Base-by-base conservation (phyloP, 306 rosid species). In the Pyrus communis region DNA sequence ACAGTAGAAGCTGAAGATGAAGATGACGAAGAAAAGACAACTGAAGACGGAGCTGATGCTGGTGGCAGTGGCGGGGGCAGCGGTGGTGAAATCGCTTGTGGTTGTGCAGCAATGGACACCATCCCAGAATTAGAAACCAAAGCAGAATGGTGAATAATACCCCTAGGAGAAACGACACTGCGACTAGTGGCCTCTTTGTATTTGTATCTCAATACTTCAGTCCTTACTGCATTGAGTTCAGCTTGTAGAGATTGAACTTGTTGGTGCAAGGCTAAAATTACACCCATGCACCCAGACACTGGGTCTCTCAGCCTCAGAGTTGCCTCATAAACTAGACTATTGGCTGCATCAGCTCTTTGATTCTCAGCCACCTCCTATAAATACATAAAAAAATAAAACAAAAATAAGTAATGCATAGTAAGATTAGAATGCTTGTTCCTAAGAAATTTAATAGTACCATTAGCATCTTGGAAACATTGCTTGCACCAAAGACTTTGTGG, bases 401-500 rank as follows among this genome's bases (percentile, higher is more conserved):
- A 14, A 13, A 62, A 61, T 10, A 61, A 52, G 9, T 3, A 18
- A 11, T 45, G 21, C 10, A 25, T 6, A 27, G 23, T n/a, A 9
- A 51, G 2, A 51, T 51, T 51, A 51, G 55, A 51, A 7, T 51
- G 7, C 55, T 51, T 51, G 7, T 51, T 51, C 55, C 8, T 51
- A 51, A 51, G 19, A 51, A 1, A n/a, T n/a, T 57, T n/a, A 60
- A 25, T 60, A 23, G 67, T 79, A 92, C 97, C 93, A 91, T 70
- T 46, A 94, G 88, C 88, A 94, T 63, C 86, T 94, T 94, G 72
- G 98, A 94, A 78, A 94, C 98, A 79, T 94, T 94, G 91, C 98
- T 91, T 43, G 98, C 98, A 62, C 98, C 98, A 68, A 94, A 94
- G 25, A 94, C 93, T 77, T 87, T 91, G 82, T 94, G 98, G 40